These are phyloP conservation scores for Hygrophila difformis DNA, from an alignment of 257 asterid genomes.

Conservation along the genomic window DNA sequence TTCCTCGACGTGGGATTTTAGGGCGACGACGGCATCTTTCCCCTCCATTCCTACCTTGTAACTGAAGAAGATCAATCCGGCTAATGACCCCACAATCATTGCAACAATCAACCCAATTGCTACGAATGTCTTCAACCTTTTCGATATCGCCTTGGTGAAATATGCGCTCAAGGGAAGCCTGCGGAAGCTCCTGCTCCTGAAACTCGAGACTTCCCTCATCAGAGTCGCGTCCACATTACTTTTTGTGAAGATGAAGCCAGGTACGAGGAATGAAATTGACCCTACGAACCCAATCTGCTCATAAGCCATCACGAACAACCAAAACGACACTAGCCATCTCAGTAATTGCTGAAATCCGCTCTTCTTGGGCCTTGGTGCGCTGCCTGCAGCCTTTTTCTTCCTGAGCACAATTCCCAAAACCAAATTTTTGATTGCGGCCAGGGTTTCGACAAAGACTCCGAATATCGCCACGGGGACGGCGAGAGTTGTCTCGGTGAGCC, in stretches of 20 bases:
- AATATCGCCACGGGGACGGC: conserved; percentile 80
- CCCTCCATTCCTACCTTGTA: conserved; percentile 89
- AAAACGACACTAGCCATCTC: conserved; percentile 82
- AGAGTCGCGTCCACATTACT: conserved; percentile 54
- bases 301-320: conserved; percentile 74
- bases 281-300: conserved; percentile 65
- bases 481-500: conserved; percentile 79
- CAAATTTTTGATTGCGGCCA: conserved; percentile 56
- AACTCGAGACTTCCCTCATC: conserved; percentile 60
- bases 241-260: conserved; percentile 63
- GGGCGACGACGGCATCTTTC: conserved; percentile 70
- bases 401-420: conserved; percentile 36
- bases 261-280: conserved; percentile 45
- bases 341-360: conserved; percentile 63
- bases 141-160: conserved; percentile 67
- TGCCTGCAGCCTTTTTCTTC: conserved; percentile 31
- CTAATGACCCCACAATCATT: conserved; percentile 61
- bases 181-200: conserved; percentile 73
- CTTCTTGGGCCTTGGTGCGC: conserved; percentile 33
- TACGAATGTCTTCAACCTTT: conserved; percentile 60
- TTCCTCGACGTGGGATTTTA: conserved; percentile 79
- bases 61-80: conserved; percentile 70
- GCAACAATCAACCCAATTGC: conserved; percentile 83
- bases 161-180: conserved; percentile 51
- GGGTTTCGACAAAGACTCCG: conserved; percentile 69